phyloP scores from a whole-genome alignment of 164 flowering plant species.

The Aristolochia californica region DNA sequence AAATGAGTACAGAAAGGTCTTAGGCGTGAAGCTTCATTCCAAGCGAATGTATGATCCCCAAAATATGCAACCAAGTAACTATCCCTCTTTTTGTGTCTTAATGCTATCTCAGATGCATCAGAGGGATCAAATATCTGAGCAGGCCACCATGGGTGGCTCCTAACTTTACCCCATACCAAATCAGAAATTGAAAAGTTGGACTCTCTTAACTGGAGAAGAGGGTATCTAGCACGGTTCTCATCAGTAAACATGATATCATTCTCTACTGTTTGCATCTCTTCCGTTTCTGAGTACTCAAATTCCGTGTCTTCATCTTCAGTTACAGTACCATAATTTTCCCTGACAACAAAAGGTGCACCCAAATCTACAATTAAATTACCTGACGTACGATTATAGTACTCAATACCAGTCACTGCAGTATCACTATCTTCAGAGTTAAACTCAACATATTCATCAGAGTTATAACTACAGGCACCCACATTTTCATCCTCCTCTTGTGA shows the following conservation, averaged over 20 bases:
- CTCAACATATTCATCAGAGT: no score
- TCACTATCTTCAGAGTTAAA: no score
- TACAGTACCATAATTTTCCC: no score
- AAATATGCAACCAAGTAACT: conserved; percentile 55
- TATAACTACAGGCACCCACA: no score
- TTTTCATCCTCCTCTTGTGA: no score
- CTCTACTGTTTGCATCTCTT: not conserved
- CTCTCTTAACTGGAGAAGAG: conserved; percentile 15
- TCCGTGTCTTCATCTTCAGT: no score
- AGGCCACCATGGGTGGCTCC: conserved; percentile 98
- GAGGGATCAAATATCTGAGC: conserved; percentile 68
- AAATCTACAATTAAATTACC: no score
- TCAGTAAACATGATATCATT: conserved; percentile 1
- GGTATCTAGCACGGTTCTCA: conserved; percentile 1
- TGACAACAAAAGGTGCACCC: no score
- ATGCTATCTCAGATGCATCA: conserved; percentile 48
- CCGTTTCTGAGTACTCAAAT: no score
- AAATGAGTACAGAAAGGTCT: conserved; percentile 54
- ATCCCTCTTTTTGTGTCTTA: conserved; percentile 36
- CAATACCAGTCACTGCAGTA: no score
- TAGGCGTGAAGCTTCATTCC: conserved; percentile 54
- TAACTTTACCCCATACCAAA: conserved; percentile 86
- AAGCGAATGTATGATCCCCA: conserved; percentile 80
- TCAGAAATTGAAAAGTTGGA: conserved; percentile 34
- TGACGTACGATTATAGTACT: no score